Conservation (phyloP, 371 early-diverging fungal species). For the Batrachochytrium dendrobatidis region DNA sequence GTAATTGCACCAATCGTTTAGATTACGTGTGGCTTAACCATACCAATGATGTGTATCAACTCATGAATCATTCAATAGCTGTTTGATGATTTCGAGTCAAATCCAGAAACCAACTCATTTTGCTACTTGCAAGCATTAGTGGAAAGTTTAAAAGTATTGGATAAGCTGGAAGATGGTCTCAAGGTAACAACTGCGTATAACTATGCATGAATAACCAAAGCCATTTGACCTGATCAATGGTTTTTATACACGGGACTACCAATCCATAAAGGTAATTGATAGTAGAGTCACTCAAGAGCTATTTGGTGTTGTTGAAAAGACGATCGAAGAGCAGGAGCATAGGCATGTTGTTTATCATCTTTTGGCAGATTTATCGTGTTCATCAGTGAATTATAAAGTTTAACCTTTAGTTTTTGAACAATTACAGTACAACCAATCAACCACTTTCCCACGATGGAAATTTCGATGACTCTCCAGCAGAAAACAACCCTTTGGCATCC, state of each 20-base stretch:
- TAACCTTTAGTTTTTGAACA: no score
- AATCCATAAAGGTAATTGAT: neutral
- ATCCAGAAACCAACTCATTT: slow-evolving; percentile 84
- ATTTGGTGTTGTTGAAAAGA: slow-evolving; percentile 78
- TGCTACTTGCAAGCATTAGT: slow-evolving; percentile 81
- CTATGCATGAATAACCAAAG: neutral
- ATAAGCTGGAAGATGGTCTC: slow-evolving; percentile 38
- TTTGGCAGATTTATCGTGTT: no score
- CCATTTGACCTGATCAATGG: neutral
- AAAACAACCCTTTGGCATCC: neutral
- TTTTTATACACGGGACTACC: neutral
- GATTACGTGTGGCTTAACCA: neutral
- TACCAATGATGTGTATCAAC: neutral
- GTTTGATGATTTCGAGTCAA: slow-evolving; percentile 51
- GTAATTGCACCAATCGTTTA: neutral
- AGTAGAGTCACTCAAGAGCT: slow-evolving; percentile 75
- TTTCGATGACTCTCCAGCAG: no score
- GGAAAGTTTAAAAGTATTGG: slow-evolving; percentile 70
- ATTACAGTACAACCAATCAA: no score
- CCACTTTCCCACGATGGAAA: no score
- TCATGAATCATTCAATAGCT: slow-evolving; percentile 39
- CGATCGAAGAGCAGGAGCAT: slow-evolving; percentile 77
- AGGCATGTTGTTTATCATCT: slow-evolving; percentile 49
- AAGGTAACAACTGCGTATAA: neutral
- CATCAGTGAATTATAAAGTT: no score